Evolutionary conservation across 192 early-diverging fungal genomes (phyloP).

Genomic region (Phycomyces blakesleeanus): DNA sequence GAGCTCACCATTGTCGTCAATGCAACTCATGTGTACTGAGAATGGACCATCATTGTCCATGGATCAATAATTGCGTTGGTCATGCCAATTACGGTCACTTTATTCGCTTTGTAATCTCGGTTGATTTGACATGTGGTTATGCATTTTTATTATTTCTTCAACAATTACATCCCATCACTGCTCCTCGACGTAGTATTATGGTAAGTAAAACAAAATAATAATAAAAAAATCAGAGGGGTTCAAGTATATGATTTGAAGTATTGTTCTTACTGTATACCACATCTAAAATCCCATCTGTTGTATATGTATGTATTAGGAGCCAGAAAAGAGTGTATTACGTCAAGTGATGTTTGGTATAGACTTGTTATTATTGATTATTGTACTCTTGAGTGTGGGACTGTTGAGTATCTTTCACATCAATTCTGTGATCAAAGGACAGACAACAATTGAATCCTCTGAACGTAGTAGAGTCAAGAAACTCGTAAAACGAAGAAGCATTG

Average conservation of each 20-base stretch:
- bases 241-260: no score
- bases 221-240: no score
- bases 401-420: constrained; percentile 68
- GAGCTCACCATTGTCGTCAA: constrained; percentile 74
- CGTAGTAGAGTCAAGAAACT: constrained; percentile 59
- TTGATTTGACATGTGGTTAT: constrained; percentile 54
- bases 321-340: no score
- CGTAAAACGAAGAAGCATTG: constrained; percentile 49
- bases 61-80: constrained; percentile 87
- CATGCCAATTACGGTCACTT: constrained; percentile 71
- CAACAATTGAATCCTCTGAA: constrained; percentile 76
- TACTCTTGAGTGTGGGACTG: constrained; percentile 64
- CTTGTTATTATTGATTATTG: constrained; percentile 61
- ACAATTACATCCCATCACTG: no score
- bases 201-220: no score
- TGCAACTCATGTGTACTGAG: constrained; percentile 78
- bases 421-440: constrained; percentile 57
- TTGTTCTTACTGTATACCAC: no score
- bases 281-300: no score
- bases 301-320: no score
- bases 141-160: constrained; percentile 31
- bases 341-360: constrained; percentile 39
- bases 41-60: constrained; percentile 91
- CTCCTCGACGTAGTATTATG: no score
- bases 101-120: constrained; percentile 74